Percentiles rank a stretch among this genome's conserved stretches.
phyloP scores from a whole-genome alignment of 805 yeast genomes.

The Scheffersomyces stipitis region DNA sequence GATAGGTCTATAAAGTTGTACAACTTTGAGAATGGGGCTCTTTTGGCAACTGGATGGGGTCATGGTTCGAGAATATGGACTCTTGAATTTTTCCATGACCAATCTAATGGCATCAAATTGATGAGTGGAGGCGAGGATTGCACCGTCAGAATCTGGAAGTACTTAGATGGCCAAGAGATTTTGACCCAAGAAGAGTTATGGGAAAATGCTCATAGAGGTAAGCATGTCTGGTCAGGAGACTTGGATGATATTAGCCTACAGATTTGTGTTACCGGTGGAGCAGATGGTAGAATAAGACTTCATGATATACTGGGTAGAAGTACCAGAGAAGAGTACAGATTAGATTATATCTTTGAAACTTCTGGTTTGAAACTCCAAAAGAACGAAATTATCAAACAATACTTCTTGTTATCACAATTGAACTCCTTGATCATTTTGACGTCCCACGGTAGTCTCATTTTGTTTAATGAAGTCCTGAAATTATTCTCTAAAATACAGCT shows the following conservation, averaged over 20 bases:
- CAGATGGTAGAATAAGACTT: constrained; percentile 79
- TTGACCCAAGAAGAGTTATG: constrained; percentile 48
- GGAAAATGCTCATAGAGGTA: constrained; percentile 73
- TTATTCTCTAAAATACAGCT: constrained; percentile 1
- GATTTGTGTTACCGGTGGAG: constrained; percentile 83
- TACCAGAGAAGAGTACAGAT: constrained; percentile 17
- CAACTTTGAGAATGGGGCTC: constrained; percentile 55
- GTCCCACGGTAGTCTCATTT: constrained; percentile 55
- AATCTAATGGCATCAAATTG: constrained; percentile 26
- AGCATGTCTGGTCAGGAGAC: constrained; percentile 84
- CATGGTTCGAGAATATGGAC: constrained; percentile 95
- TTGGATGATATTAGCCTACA: constrained; percentile 40
- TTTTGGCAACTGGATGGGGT: constrained; percentile 89
- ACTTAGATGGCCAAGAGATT: constrained; percentile 20
- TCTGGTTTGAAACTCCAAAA: constrained; percentile 28
- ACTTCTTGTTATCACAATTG: constrained; percentile 43
- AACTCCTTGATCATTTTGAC: constrained; percentile 54
- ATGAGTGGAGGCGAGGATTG: constrained; percentile 85
- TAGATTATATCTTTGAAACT: constrained; percentile 31
- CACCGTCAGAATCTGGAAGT: constrained; percentile 77
- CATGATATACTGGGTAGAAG: constrained; percentile 46
- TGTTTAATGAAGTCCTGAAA: constrained; percentile 17
- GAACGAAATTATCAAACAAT: constrained; percentile 63
- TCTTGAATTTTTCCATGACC: constrained; percentile 52
- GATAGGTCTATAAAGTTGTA: constrained; percentile 85